Conservation (phyloP, 164 flowering plant genomes). For the Sextonia rubra region DNA sequence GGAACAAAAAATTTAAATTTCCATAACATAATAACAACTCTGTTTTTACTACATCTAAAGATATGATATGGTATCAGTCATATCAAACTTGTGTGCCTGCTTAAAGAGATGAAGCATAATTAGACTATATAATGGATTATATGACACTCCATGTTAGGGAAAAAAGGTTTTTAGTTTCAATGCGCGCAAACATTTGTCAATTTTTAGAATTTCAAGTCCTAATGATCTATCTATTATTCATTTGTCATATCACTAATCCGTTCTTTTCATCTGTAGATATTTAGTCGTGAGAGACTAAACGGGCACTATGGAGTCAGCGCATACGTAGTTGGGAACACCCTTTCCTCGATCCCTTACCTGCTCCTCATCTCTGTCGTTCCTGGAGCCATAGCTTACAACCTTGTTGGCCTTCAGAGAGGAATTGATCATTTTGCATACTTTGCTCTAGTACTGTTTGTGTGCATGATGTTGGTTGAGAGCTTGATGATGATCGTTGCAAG, state of each 20-base stretch:
- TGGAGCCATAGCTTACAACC: conserved; percentile 45
- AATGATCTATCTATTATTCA: not conserved
- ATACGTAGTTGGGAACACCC: conserved; percentile 46
- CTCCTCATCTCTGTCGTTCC: conserved; percentile 40
- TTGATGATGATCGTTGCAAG: conserved; percentile 60
- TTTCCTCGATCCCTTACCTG: conserved; percentile 55
- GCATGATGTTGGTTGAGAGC: conserved; percentile 55
- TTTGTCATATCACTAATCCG: not conserved
- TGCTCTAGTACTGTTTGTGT: conserved; percentile 23
- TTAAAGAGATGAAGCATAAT: not conserved
- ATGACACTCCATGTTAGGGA: not conserved
- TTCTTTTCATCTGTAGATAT: conserved; percentile 25
- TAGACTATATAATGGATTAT: not conserved
- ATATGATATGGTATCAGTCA: too few species aligned
- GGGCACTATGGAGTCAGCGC: conserved; percentile 54
- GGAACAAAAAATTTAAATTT: not conserved
- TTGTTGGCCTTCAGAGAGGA: conserved; percentile 36
- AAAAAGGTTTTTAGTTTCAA: not conserved
- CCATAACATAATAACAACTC: not conserved
- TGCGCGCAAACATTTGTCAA: not conserved
- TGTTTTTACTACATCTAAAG: not conserved
- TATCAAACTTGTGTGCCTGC: too few species aligned
- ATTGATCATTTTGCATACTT: conserved; percentile 36
- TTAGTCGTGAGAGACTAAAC: conserved; percentile 49
- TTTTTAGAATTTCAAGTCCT: not conserved